Evolutionary conservation across 73 alveolate genomes (phyloP), one percentile per base, ranked within the genome.

Genomic region (Blepharisma japonicum): DNA sequence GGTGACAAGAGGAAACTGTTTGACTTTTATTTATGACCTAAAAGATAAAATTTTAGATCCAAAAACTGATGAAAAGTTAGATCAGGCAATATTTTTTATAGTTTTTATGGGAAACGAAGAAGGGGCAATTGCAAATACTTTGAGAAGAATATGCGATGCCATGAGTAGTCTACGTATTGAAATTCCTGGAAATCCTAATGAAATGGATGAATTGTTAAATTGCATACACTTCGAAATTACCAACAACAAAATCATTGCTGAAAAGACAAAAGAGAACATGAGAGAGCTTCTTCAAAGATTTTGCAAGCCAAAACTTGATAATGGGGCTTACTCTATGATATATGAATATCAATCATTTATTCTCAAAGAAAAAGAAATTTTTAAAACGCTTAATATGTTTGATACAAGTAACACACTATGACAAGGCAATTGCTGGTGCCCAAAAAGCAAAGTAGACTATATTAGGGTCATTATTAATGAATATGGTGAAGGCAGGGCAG

Each of bases 351-450:
- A 68, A 54, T 6, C 61, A 18, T 32, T 32, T 18, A 45, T 55
- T 68, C 14, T 46, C 81, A 3, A 49, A 72, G 61, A 72, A 51
- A 50, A 72, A 61, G 71, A 49, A 21, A 38, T 45, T 61, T 51
- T 72, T 21, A 68, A 72, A 27, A 48, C 49, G 53, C 61, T 90
- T 49, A 90, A 90, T 82, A 86, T 74, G 70, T 68, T 90, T 39
- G 68, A 80, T 50, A 42, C 42, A 56, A 77, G 79, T 32, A 86
- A 86, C 56, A 49, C 71, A 50, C 82, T 90, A 2, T 74, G 86
- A 23, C 79, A 78, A 74, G 96, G 96, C 11, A 55, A 80, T 32
- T 51, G 77, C 68, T 90, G 96, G 93, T 68, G 80, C 38, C 89
- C 93, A n/a, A 25, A 78, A 54, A 88, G 86, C 8, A 80, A 71